Percentiles rank a stretch among this genome's conserved stretches.
These are phyloP conservation scores for Talaromyces wortmannii DNA, from an alignment of 495 filamentous ascomycete genomes.

Conservation along the genomic window DNA sequence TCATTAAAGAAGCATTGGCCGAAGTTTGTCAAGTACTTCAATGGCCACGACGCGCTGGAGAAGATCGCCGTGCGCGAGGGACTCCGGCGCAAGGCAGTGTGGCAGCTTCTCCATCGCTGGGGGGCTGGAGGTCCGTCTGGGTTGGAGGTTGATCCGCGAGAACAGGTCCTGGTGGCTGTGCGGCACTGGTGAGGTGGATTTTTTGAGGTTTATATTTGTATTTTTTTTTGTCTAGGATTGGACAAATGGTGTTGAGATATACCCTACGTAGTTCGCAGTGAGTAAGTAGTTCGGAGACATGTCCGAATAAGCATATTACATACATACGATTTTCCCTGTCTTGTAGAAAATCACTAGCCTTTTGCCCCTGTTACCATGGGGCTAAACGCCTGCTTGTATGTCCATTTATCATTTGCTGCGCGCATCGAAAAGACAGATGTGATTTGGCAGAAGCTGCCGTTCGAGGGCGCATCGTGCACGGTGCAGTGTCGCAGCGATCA, in stretches of 20 bases:
- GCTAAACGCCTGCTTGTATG: neutral
- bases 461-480: neutral
- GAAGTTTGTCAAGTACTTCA: conserved; percentile 68
- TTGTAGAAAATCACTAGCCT: too few species aligned
- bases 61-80: conserved; percentile 75
- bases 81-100: conserved; percentile 76
- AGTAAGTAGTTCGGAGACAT: too few species aligned
- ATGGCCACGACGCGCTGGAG: conserved; percentile 81
- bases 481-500: neutral
- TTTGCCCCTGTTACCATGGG: neutral
- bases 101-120: conserved; percentile 48
- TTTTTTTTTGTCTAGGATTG: neutral
- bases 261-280: neutral
- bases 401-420: too few species aligned
- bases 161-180: conserved; percentile 35
- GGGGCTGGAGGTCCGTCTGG: conserved; percentile 26
- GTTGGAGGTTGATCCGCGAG: conserved; percentile 24
- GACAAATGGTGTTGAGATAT: neutral
- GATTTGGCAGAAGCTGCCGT: neutral
- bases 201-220: neutral
- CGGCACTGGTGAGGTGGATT: conserved; percentile 32
- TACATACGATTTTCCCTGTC: too few species aligned
- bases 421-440: neutral
- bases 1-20: conserved; percentile 50
- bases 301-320: too few species aligned